Percentiles rank a stretch among this genome's conserved stretches.
phyloP scores from a whole-genome alignment of 2,329 filamentous ascomycete species.

The Ophiocordyceps sinensis region DNA sequence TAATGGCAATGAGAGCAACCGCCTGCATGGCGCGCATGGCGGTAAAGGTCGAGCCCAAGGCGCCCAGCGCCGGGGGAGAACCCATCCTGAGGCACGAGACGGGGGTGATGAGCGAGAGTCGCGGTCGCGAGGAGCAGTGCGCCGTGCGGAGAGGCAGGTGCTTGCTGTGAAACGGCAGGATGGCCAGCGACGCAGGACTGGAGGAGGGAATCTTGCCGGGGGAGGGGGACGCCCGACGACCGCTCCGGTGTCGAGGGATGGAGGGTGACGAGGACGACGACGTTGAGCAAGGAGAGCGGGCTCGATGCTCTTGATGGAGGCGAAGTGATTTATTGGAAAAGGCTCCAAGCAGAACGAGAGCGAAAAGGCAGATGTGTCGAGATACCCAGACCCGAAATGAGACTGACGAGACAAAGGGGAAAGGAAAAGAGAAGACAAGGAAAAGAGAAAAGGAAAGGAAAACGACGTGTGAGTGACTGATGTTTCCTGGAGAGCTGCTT shows the following conservation, averaged over 20 bases:
- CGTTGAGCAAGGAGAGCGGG: background rate
- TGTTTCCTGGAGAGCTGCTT: slow-evolving; percentile 3
- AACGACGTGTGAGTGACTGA: background rate
- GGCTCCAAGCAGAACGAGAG: slow-evolving; percentile 5
- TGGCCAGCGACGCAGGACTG: slow-evolving; percentile 11
- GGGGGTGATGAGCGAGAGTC: slow-evolving; percentile 27
- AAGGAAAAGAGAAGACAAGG: slow-evolving; percentile 5
- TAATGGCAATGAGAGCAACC: slow-evolving; percentile 57
- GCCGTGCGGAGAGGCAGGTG: slow-evolving; percentile 26
- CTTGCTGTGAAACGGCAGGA: slow-evolving; percentile 25
- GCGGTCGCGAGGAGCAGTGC: slow-evolving; percentile 21
- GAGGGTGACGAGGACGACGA: no score
- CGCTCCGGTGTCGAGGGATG: background rate
- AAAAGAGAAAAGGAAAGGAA: slow-evolving; percentile 3
- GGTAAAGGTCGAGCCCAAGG: slow-evolving; percentile 67
- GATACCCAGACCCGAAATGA: slow-evolving; percentile 10
- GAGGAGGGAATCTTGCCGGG: slow-evolving; percentile 19
- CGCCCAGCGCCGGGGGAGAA: slow-evolving; percentile 43
- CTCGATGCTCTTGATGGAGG: background rate
- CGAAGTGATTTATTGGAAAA: no score
- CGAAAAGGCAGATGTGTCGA: slow-evolving; percentile 7
- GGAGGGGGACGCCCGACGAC: background rate
- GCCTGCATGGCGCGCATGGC: slow-evolving; percentile 57
- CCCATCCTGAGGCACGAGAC: slow-evolving; percentile 22
- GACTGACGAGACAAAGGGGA: slow-evolving; percentile 8